A percentile compares a stretch with the other conserved stretches of the same genome.
Conservation (phyloP, 2,329 filamentous ascomycete species). For the Cyanodermella asteris region DNA sequence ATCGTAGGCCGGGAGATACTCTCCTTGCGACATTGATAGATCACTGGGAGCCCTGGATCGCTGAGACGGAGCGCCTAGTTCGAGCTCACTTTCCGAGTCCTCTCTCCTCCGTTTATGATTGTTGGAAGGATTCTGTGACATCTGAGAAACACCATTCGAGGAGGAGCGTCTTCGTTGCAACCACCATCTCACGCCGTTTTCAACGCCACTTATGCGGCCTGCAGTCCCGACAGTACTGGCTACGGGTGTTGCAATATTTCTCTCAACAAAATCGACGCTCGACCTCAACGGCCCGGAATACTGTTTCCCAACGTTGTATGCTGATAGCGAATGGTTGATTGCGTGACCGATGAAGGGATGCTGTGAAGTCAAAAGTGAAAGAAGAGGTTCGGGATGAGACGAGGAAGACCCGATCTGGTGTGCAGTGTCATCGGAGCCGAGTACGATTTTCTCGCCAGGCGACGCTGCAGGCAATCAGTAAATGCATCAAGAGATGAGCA, state of each 20-base stretch:
- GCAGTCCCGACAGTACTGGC: slow-evolving; percentile 72
- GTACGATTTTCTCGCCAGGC: slow-evolving; percentile 18
- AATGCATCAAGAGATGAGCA: slow-evolving; percentile 42
- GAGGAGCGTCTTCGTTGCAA: slow-evolving; percentile 39
- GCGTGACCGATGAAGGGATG: slow-evolving; percentile 72
- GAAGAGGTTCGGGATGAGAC: slow-evolving; percentile 50
- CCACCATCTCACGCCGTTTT: slow-evolving; percentile 70
- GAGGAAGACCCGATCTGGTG: slow-evolving; percentile 16
- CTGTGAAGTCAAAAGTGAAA: slow-evolving; percentile 69
- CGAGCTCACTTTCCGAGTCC: too few relatives aligned
- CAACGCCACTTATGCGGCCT: slow-evolving; percentile 66
- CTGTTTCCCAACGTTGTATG: slow-evolving; percentile 72
- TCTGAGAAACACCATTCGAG: too few relatives aligned
- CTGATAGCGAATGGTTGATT: slow-evolving; percentile 63
- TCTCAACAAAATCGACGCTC: slow-evolving; percentile 78
- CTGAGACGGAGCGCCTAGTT: too few relatives aligned
- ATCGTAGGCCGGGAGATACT: slow-evolving; percentile 67
- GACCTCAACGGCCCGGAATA: slow-evolving; percentile 76
- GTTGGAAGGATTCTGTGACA: too few relatives aligned
- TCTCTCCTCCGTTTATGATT: too few relatives aligned
- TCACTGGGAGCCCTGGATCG: too few relatives aligned
- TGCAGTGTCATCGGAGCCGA: too few relatives aligned
- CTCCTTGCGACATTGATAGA: slow-evolving; percentile 45
- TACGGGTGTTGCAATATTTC: slow-evolving; percentile 59
- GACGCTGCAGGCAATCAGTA: slow-evolving; percentile 24